Base-by-base conservation (phyloP, 192 early-diverging fungal genomes). In the Backusella circina region DNA sequence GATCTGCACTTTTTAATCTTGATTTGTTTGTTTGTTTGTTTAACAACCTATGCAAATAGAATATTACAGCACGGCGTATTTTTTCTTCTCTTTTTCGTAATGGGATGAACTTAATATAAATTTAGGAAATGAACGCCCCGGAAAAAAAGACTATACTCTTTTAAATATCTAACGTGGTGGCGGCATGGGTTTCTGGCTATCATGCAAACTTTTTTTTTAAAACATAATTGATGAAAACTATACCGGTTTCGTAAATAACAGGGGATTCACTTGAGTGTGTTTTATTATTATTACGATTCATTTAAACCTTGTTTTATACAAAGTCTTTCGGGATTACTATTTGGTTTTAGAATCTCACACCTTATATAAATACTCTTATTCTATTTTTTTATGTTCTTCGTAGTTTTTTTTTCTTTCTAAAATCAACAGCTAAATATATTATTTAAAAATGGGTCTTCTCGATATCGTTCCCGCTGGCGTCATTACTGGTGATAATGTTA, bases 401-500 rank as follows among this genome's bases (percentile, higher is more conserved):
- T 38, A 69, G 51, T 41, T 79, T n/a, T 38, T 67, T 67, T 54
- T 75, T 71, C 44, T 66, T 28, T 31, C 33, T 47, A 12, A 50
- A 32, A 5, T 44, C 28, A 67, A 73, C 21, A 54, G 16, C 35
- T 33, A 7, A 15, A 37, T 68, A 50, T 68, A 31, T 57, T 35
- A 35, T 47, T 35, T 50, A 76, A 88, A 54, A 74, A 91, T 92
- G 91, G 93, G 92, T 86, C 77, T 95, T 70, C 87, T 93, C 74
- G 90, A 91, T 82, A 87, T 96, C 76, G 91, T 97, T 81, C 91
- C 93, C 65, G 85, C 95, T 80, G 96, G 96, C 71, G 96, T 98
- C 82, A 85, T 98, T 81, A 95, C 95, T 73, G 96, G 96, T 79
- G 93, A 98, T 83, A 88, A 96, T 85, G 90, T 97, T 81, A 88